Evolutionary conservation across 129 eudicot genomes (phyloP).

Genomic region (Mikania micrantha): DNA sequence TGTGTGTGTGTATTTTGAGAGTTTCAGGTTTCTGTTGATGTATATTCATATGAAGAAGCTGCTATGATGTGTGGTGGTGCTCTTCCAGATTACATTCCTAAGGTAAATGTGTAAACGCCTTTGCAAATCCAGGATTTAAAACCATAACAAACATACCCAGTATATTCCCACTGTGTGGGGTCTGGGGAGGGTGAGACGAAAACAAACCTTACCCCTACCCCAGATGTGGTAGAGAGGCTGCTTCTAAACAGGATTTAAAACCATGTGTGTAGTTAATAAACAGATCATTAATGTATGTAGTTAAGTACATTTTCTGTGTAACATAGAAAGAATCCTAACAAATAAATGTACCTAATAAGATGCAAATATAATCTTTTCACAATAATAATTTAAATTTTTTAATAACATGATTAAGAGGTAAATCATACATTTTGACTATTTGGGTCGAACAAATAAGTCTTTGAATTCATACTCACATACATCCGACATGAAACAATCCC

Average conservation of each 20-base stretch:
- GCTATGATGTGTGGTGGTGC: constrained; percentile 64
- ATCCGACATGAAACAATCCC: background rate
- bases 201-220: no score
- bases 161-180: no score
- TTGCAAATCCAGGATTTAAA: background rate
- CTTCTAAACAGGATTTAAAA: background rate
- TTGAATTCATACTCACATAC: background rate
- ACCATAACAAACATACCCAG: no score
- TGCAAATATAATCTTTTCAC: background rate
- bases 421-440: background rate
- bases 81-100: constrained; percentile 84
- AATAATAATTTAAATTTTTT: background rate
- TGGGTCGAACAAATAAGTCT: background rate
- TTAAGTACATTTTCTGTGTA: background rate
- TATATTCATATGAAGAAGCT: constrained; percentile 66
- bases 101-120: constrained; percentile 36
- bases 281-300: background rate
- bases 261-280: no score
- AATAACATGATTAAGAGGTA: background rate
- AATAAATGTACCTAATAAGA: background rate
- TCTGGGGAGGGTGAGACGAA: no score
- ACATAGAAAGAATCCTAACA: background rate
- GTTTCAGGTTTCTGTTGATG: constrained; percentile 61
- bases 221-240: no score
- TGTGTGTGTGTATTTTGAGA: background rate